These are phyloP conservation scores for Schrenkiella parvula DNA, from an alignment of 345 rosid species.

Conservation along the genomic window DNA sequence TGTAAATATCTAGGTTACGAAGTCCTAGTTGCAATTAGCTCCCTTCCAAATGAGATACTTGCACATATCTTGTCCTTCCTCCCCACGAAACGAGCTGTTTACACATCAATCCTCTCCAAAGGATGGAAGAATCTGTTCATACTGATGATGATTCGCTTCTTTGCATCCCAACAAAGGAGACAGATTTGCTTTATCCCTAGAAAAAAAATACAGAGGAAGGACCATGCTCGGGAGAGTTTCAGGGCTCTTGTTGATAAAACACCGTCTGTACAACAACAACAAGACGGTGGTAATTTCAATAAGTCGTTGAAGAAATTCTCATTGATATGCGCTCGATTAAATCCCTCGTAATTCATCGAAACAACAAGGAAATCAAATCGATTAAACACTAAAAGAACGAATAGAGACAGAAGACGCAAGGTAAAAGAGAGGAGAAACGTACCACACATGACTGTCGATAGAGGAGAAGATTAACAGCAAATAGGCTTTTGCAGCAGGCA, in stretches of 20 bases:
- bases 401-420: neutral
- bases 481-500: neutral
- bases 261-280: no score
- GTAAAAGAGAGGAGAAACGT: neutral
- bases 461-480: neutral
- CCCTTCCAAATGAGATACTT: neutral
- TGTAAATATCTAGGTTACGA: no score
- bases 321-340: neutral
- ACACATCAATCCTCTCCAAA: neutral
- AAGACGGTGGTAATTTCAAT: no score
- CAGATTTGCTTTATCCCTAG: no score
- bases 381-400: neutral
- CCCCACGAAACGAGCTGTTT: neutral
- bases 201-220: no score
- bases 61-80: neutral
- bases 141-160: neutral
- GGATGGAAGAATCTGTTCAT: neutral
- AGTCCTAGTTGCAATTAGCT: no score
- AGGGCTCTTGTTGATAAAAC: no score
- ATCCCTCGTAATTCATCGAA: neutral
- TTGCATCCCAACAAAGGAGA: no score
- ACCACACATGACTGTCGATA: conserved; percentile 31
- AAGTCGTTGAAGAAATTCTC: neutral
- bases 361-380: neutral
- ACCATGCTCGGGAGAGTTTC: no score